Conservation (phyloP, 106 monocot genomes). For the Triglochin maritima region DNA sequence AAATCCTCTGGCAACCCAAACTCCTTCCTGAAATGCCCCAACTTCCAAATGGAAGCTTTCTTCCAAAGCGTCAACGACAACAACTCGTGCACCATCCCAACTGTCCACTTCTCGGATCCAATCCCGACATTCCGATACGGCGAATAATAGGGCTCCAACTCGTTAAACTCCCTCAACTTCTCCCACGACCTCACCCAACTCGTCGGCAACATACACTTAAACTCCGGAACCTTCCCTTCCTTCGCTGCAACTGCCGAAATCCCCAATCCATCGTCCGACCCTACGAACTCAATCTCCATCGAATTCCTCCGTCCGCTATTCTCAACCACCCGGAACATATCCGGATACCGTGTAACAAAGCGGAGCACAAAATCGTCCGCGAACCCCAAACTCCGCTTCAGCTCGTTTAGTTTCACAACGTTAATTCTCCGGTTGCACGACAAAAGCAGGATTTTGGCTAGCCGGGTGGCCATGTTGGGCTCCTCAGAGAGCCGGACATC, state of each 20-base stretch:
- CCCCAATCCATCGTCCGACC: slow-evolving; percentile 51
- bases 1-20: slow-evolving; percentile 64
- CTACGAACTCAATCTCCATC: slow-evolving; percentile 74
- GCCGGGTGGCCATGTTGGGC: slow-evolving; percentile 33
- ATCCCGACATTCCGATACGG: too few species aligned
- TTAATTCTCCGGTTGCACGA: slow-evolving; percentile 42
- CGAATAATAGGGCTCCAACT: slow-evolving; percentile 42
- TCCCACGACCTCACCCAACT: slow-evolving; percentile 52
- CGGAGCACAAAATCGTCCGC: slow-evolving; percentile 74
- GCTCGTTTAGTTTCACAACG: slow-evolving; percentile 54
- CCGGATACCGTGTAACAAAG: slow-evolving; percentile 35
- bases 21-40: slow-evolving; percentile 75
- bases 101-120: slow-evolving; percentile 50
- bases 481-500: slow-evolving; percentile 17
- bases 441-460: slow-evolving; percentile 82
- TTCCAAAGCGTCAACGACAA: slow-evolving; percentile 83
- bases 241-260: slow-evolving; percentile 37
- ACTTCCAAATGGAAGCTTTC: slow-evolving; percentile 77
- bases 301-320: slow-evolving; percentile 30
- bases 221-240: slow-evolving; percentile 24
- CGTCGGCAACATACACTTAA: slow-evolving; percentile 43
- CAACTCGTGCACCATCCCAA: slow-evolving; percentile 71
- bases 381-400: slow-evolving; percentile 65
- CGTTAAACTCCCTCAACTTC: slow-evolving; percentile 56
- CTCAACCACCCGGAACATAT: slow-evolving; percentile 52